Evolutionary conservation across 805 yeast genomes (phyloP).

Genomic region (Starmerella sp.): DNA sequence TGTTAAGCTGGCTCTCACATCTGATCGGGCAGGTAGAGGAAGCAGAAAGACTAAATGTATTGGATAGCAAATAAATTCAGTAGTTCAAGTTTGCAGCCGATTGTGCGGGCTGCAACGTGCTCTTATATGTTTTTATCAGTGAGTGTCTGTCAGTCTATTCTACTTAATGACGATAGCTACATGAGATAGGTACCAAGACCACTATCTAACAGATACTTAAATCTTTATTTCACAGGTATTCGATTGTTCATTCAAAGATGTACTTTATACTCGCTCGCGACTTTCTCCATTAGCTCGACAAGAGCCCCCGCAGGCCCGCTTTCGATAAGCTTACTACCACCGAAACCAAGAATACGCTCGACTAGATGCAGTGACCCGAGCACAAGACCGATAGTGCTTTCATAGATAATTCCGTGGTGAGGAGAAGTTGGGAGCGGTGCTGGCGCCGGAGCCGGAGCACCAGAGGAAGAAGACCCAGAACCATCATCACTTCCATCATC

Average conservation of each 20-base stretch:
- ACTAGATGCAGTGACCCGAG: constrained; percentile 8
- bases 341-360: constrained; percentile 5
- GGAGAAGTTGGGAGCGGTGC: constrained; percentile 1
- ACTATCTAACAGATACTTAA: neutral
- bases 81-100: no score
- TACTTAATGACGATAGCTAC: no score
- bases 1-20: no score
- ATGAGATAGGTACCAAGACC: no score
- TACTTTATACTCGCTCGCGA: neutral
- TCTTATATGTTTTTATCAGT: no score
- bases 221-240: neutral
- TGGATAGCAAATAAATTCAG: no score
- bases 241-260: neutral
- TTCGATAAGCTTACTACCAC: neutral
- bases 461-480: neutral
- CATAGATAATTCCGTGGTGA: constrained; percentile 7
- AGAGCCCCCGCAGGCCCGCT: constrained; percentile 19
- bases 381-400: constrained; percentile 10
- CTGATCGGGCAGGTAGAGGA: no score
- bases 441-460: neutral
- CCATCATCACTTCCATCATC: constrained; percentile 1
- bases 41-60: no score
- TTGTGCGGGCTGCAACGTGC: no score
- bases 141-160: no score
- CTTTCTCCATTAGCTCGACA: constrained; percentile 8